Evolutionary conservation across 2,329 filamentous ascomycete species (phyloP), one percentile per base, ranked within the genome.

Genomic region (Trichophaea hybrida): DNA sequence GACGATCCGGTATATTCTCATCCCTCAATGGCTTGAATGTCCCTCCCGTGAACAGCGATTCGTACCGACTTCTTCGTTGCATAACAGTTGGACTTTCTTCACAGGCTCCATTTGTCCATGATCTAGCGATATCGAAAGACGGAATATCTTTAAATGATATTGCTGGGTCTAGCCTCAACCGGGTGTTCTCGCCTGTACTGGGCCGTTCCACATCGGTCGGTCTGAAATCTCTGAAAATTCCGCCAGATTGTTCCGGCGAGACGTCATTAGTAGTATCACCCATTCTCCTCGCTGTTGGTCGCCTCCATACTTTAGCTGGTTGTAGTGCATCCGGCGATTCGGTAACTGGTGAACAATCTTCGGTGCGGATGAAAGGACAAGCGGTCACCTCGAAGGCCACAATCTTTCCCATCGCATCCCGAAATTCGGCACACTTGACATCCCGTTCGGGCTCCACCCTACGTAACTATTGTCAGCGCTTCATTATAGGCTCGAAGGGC

Each of bases 311-410:
- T n/a, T 57, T 64, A 6, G 59, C 64, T 10, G 63, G 63, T 43
- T 60, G 54, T 17, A 65, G 40, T 44, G 53, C 40, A 32, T 57
- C 59, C 5, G 62, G 44, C 8, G 24, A 17, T 17, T 33, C 24
- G 31, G 35, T 34, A 24, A 57, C 24, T n/a, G 44, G 40, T 8
- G 24, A 7, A 31, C 43, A 35, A 15, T 34, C 17, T 34, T 13
- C 43, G 17, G 40, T 15, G 32, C 64, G 62, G 24, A 53, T 37
- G 49, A 66, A 66, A n/a, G 64, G 64, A 40, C 63, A 66, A 13
- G 58, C 38, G n/a, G 63, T 64, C 13, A 64, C 53, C 58, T 66
- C 64, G 43, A 63, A 66, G 15, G 63, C 63, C 17, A 65, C 53
- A 40, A 61, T 60, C 34, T 59, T 63, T 31, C 51, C 48, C 35